Evolutionary conservation across 257 asterid species (phyloP).

Genomic region (Solanum verrucosum): DNA sequence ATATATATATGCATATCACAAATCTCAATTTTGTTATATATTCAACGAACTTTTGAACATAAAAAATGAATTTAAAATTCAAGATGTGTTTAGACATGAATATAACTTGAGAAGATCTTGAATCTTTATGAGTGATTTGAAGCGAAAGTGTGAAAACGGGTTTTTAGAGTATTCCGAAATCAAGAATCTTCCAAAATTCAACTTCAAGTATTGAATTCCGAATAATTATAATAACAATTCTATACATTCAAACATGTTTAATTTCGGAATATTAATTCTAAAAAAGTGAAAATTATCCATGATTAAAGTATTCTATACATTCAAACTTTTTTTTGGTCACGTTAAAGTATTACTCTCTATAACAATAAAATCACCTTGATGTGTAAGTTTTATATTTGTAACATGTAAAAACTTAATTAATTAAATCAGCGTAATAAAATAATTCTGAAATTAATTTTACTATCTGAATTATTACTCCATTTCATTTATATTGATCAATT

Average conservation of each 20-base stretch:
- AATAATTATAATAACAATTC: not conserved
- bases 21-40: not conserved
- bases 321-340: too few species aligned
- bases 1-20: not conserved
- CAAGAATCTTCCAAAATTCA: not conserved
- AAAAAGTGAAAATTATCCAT: too few species aligned
- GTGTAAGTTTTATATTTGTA: not conserved
- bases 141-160: not conserved
- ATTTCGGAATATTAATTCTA: too few species aligned
- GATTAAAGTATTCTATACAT: too few species aligned
- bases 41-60: not conserved
- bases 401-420: not conserved
- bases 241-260: not conserved
- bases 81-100: not conserved
- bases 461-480: not conserved
- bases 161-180: not conserved
- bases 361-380: not conserved
- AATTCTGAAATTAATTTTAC: not conserved
- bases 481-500: not conserved
- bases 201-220: not conserved
- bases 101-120: not conserved
- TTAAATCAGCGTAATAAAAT: not conserved
- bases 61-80: not conserved
- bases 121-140: not conserved
- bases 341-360: not conserved